Evolutionary conservation across 2,329 filamentous ascomycete genomes (phyloP).

Genomic region (Colletotrichum sp.): DNA sequence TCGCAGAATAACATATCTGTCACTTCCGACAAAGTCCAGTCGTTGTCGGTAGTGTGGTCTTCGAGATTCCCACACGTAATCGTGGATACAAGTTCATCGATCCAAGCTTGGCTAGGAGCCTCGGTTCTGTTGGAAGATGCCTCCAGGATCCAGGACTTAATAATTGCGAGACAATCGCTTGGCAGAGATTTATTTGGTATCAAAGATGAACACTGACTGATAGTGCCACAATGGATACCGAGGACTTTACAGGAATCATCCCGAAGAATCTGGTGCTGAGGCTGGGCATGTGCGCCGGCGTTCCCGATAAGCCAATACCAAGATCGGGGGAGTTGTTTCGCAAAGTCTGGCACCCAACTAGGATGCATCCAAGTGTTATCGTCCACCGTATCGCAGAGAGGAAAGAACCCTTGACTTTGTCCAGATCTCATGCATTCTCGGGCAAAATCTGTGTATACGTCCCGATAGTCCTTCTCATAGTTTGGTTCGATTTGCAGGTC

Average conservation of each 20-base stretch:
- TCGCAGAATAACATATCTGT: neutral
- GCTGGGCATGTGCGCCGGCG: no score
- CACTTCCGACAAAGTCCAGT: no score
- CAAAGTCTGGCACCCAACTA: neutral
- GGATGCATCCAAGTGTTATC: neutral
- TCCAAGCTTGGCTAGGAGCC: accelerated
- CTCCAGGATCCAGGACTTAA: neutral
- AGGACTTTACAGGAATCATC: neutral
- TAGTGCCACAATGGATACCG: accelerated
- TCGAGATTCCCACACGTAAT: no score
- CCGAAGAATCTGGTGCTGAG: no score
- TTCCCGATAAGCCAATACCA: no score
- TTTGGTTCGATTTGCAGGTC: accelerated
- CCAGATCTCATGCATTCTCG: no score
- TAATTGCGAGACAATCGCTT: accelerated
- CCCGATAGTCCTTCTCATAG: neutral
- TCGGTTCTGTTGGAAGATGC: accelerated
- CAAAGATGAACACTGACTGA: neutral
- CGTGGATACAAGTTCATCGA: accelerated
- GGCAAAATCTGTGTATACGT: neutral
- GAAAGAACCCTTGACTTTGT: no score
- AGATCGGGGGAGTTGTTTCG: no score
- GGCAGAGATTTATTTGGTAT: no score
- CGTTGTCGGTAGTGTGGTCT: no score
- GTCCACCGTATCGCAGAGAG: neutral